Evolutionary conservation across 176 grass and related monocot species (phyloP).

Genomic region (Oryza punctata): DNA sequence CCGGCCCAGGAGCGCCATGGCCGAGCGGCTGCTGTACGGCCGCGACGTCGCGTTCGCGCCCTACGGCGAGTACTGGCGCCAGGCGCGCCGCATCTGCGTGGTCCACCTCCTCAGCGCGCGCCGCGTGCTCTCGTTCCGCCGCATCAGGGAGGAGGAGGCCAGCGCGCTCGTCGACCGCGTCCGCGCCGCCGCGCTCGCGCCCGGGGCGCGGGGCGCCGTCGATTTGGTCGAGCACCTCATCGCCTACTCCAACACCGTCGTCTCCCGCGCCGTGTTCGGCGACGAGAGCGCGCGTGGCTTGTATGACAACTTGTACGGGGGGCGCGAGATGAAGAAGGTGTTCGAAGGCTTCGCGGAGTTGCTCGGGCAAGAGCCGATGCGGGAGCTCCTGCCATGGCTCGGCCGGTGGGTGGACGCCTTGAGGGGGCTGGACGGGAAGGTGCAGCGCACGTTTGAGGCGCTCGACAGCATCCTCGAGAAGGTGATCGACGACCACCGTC

Average conservation of each 20-base stretch:
- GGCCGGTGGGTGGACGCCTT: slow-evolving; percentile 42
- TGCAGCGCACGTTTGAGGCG: slow-evolving; percentile 18
- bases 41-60: slow-evolving; percentile 57
- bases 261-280: slow-evolving; percentile 19
- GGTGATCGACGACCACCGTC: slow-evolving; percentile 28
- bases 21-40: slow-evolving; percentile 37
- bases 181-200: no score
- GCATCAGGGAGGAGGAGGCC: slow-evolving; percentile 37
- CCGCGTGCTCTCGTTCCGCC: slow-evolving; percentile 31
- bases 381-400: slow-evolving; percentile 46
- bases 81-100: slow-evolving; percentile 51
- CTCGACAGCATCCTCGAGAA: slow-evolving; percentile 25
- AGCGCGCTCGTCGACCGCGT: background rate
- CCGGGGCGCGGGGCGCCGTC: no score
- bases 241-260: background rate
- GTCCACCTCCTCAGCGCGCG: slow-evolving; percentile 45
- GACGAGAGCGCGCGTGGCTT: background rate
- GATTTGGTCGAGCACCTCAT: background rate
- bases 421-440: slow-evolving; percentile 12
- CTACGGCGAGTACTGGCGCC: slow-evolving; percentile 66
- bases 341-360: background rate
- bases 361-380: slow-evolving; percentile 8
- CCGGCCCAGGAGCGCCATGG: slow-evolving; percentile 27
- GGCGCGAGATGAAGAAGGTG: background rate
- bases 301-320: background rate